These are phyloP conservation scores for Spathaspora girioi DNA, from an alignment of 805 yeast genomes.

Conservation along the genomic window DNA sequence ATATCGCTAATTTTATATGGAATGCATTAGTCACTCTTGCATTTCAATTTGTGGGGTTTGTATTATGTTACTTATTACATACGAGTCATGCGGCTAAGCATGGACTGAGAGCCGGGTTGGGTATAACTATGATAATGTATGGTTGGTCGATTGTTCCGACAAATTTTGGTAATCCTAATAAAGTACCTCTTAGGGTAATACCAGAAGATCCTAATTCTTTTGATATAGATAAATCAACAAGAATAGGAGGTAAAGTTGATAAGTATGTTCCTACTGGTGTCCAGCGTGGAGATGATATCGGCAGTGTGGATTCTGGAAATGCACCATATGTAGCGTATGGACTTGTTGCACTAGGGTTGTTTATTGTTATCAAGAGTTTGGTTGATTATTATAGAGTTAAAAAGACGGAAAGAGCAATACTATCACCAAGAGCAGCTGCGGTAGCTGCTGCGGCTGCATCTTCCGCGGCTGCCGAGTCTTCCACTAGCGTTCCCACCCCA, in stretches of 20 bases:
- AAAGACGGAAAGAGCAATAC: conserved; percentile 64
- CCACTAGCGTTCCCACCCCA: conserved; percentile 4
- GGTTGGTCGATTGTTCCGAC: conserved; percentile 43
- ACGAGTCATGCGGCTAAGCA: conserved; percentile 97
- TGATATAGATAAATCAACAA: conserved; percentile 25
- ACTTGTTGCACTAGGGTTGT: conserved; percentile 64
- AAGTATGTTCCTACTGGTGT: conserved; percentile 19
- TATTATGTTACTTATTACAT: conserved; percentile 84
- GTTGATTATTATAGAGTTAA: conserved; percentile 73
- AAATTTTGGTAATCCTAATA: conserved; percentile 35
- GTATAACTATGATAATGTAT: conserved; percentile 72
- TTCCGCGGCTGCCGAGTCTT: conserved; percentile 7
- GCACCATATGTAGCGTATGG: conserved; percentile 56
- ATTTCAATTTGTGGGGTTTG: conserved; percentile 90
- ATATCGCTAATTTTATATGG: conserved; percentile 85
- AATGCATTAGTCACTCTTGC: conserved; percentile 83
- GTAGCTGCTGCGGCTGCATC: background rate
- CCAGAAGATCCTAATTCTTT: conserved; percentile 32
- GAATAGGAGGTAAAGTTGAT: conserved; percentile 25
- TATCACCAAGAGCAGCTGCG: conserved; percentile 36
- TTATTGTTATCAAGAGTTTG: conserved; percentile 64
- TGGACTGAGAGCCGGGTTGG: conserved; percentile 91
- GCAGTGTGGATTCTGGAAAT: background rate
- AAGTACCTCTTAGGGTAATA: conserved; percentile 28
- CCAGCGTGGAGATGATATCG: background rate